Evolutionary conservation across 257 asterid species (phyloP).

Genomic region (Przewalskia tangutica): DNA sequence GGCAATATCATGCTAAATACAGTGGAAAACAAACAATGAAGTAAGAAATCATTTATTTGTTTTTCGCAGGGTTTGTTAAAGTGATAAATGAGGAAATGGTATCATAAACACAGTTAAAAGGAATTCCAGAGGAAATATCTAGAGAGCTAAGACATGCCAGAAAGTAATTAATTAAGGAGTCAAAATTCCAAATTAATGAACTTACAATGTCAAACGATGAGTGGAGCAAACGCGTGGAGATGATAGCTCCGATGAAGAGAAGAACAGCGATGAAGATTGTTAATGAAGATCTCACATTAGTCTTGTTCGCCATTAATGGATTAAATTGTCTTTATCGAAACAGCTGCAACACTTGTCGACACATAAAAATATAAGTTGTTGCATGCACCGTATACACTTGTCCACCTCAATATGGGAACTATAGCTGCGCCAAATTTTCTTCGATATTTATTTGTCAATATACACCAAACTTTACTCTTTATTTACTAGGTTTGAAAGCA

Average conservation of each 20-base stretch:
- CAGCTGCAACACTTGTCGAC: neutral
- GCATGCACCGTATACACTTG: neutral
- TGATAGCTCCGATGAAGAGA: constrained; percentile 55
- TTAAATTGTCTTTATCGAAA: neutral
- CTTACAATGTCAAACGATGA: constrained; percentile 45
- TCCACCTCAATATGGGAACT: neutral
- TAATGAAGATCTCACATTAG: constrained; percentile 31
- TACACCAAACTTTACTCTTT: neutral
- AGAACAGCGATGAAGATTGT: constrained; percentile 29
- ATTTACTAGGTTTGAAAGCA: neutral
- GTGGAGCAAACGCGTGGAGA: constrained; percentile 59
- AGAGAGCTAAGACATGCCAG: neutral
- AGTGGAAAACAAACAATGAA: neutral
- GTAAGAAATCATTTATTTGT: neutral
- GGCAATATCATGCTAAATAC: neutral
- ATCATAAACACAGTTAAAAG: neutral
- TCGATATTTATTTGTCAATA: neutral
- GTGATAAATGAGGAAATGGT: neutral
- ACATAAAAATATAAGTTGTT: neutral
- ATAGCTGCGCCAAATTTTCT: neutral
- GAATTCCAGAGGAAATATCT: neutral
- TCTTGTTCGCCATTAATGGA: constrained; percentile 17
- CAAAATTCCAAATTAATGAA: neutral
- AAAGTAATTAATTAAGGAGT: too few relatives aligned
- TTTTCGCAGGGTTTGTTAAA: neutral